Conservation (phyloP, 257 asterid genomes). For the Cruciata laevipes region DNA sequence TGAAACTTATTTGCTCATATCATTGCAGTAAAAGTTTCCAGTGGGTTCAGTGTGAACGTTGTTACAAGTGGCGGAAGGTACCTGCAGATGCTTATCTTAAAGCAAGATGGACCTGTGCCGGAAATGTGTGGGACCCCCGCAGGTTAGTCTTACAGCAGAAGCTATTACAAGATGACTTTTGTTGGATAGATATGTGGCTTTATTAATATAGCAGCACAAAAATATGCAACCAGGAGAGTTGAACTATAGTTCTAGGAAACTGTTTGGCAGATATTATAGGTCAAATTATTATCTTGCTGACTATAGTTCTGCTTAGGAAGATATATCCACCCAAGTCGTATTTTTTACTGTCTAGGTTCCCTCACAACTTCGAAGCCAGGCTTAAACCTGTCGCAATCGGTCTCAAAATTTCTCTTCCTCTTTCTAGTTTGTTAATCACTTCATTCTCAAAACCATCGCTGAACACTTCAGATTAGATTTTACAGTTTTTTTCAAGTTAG, state of each 20-base stretch:
- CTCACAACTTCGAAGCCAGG: neutral
- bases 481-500: neutral
- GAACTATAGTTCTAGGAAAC: neutral
- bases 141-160: conserved; percentile 37
- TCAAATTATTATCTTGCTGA: neutral
- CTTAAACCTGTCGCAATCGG: neutral
- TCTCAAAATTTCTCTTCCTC: neutral
- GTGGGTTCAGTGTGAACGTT: conserved; percentile 91
- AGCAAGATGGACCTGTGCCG: conserved; percentile 74
- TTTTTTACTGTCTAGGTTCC: neutral
- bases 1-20: conserved; percentile 8
- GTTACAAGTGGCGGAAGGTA: conserved; percentile 90
- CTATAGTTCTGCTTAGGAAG: neutral
- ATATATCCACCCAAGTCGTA: neutral
- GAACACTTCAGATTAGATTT: neutral
- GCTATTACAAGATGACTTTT: conserved; percentile 6
- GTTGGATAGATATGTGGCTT: neutral
- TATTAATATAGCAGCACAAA: neutral
- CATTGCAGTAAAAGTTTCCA: conserved; percentile 47
- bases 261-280: neutral
- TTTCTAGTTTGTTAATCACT: neutral
- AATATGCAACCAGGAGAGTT: neutral
- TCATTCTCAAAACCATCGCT: neutral
- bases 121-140: conserved; percentile 56
- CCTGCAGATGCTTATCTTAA: conserved; percentile 66